phyloP scores from a whole-genome alignment of 2,329 filamentous ascomycete genomes.

The Clarireedia monteithiana region DNA sequence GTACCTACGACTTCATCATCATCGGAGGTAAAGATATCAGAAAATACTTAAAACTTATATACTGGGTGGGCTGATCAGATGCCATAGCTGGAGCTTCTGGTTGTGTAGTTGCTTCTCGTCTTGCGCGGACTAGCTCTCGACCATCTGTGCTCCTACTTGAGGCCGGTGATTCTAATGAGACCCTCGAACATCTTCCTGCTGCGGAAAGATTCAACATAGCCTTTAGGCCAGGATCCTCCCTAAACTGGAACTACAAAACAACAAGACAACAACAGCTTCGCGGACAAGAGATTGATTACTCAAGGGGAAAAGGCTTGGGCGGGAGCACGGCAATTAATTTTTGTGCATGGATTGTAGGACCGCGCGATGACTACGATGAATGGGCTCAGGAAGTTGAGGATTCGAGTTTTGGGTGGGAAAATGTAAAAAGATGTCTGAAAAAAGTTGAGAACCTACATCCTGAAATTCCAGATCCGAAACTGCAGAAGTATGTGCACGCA shows the following conservation, averaged over 20 bases:
- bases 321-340: constrained; percentile 49
- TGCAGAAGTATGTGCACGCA: constrained; percentile 4
- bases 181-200: constrained; percentile 32
- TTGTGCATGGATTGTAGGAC: constrained; percentile 37
- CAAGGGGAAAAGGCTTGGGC: constrained; percentile 43
- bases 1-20: not conserved
- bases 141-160: constrained; percentile 52
- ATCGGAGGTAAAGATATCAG: not conserved
- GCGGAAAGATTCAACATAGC: constrained; percentile 45
- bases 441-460: constrained; percentile 31
- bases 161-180: constrained; percentile 42
- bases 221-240: constrained; percentile 34
- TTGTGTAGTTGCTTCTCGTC: constrained; percentile 42
- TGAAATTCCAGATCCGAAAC: not conserved
- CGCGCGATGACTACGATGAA: constrained; percentile 41
- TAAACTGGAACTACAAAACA: constrained; percentile 48
- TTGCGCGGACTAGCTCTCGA: constrained; percentile 38
- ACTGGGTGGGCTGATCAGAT: not conserved
- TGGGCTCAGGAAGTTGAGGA: constrained; percentile 29
- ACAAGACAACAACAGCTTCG: constrained; percentile 37
- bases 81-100: constrained; percentile 39
- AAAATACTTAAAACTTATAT: not conserved
- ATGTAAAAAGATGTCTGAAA: constrained; percentile 40
- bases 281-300: constrained; percentile 39
- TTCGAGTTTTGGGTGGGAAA: constrained; percentile 36